A percentile compares a stretch with the other conserved stretches of the same genome.
Conservation (phyloP, 1,139 yeast genomes). For the Geotrichum carabidarum region DNA sequence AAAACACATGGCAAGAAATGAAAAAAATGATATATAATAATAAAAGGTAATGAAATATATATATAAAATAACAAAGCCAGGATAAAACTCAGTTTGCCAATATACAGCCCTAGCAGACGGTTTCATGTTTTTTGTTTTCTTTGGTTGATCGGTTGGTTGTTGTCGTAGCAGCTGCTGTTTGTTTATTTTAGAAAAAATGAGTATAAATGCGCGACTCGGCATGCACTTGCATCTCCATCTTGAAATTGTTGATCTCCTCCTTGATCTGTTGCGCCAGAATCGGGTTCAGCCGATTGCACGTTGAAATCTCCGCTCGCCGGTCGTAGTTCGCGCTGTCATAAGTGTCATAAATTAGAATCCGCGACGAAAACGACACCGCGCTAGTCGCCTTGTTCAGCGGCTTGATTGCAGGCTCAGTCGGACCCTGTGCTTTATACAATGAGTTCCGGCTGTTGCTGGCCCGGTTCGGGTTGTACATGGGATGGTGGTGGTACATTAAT, state of each 20-base stretch:
- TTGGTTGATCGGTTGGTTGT: neutral
- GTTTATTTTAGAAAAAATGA: conserved; percentile 54
- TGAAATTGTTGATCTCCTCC: conserved; percentile 73
- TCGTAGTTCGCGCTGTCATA: conserved; percentile 83
- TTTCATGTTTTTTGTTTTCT: neutral
- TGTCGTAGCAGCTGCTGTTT: neutral
- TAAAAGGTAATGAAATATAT: no score
- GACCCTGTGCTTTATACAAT: neutral
- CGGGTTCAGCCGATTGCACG: conserved; percentile 90
- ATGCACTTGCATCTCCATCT: conserved; percentile 73
- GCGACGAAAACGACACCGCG: conserved; percentile 75
- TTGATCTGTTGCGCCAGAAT: conserved; percentile 79
- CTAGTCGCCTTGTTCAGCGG: conserved; percentile 16
- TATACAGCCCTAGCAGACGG: no score
- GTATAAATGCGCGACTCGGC: conserved; percentile 72
- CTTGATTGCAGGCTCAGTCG: conserved; percentile 19
- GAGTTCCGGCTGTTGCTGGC: conserved; percentile 5
- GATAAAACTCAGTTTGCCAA: no score
- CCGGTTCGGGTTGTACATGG: conserved; percentile 25
- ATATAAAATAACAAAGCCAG: no score
- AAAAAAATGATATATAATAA: no score
- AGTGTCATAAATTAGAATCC: conserved; percentile 81
- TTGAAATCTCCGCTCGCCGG: conserved; percentile 87
- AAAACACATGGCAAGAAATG: no score
- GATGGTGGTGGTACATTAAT: conserved; percentile 22